Base-by-base conservation (phyloP, 2,329 filamentous ascomycete genomes). In the Onygenales sp. region DNA sequence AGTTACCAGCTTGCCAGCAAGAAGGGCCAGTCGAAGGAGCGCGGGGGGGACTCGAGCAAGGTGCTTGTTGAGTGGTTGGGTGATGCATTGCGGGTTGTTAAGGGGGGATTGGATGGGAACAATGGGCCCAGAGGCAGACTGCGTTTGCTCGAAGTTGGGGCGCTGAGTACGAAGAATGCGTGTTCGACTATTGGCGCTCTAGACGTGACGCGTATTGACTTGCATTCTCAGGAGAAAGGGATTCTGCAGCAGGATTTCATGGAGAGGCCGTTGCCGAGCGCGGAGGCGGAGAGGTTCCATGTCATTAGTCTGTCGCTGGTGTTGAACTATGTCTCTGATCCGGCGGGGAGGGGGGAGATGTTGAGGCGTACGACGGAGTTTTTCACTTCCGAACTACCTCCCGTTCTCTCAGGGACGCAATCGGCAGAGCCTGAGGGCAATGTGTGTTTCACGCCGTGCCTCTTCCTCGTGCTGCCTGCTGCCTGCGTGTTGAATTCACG, bases 241-340 rank as follows among this genome's bases (percentile, higher is more conserved):
- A 98, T 98, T 59, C 66, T 84, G 54, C 83, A 94, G 68, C 89
- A 96, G 66, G 89, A 98, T 68, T 97, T 98, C 64, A 95, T 98
- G 91, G 74, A 89, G 60, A 79, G 90, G 31, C 87, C 90, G 0
- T 69, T 92, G 2, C 92, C 92, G 0, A 35, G 50, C 5, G 68
- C 60, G 7, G 66, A 77, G 21, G 74, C 73, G 0, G 83, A 90
- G 42, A 75, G 75, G 21, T 97, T 97, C 66, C 89, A 98, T 66
- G 81, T 97, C 50, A 85, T 98, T 63, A 95, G 90, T 49, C 76
- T 98, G 27, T 95, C 90, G 7, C 75, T 98, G 51, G 93, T 98
- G 5, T 77, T 98, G 58, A 98, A 98, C 69, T 98, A 90, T 65
- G 91, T 97, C 2, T 88, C 92, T 0, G 84, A 91, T 60, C 79